phyloP scores from a whole-genome alignment of 2,329 filamentous ascomycete species.

The Pseudogymnoascus destructans region DNA sequence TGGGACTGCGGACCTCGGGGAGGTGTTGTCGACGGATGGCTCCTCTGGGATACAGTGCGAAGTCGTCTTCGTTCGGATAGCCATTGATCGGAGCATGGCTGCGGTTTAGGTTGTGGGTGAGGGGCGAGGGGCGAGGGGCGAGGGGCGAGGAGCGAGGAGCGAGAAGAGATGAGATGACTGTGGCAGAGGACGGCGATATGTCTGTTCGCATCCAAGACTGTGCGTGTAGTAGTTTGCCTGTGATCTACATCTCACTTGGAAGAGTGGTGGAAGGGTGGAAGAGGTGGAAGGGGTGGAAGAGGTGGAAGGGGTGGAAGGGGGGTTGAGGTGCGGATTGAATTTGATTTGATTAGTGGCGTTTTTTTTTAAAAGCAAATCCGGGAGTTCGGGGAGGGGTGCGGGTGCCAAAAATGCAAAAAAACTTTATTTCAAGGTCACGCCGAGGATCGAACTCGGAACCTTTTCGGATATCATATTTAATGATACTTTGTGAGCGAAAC shows the following conservation, averaged over 20 bases:
- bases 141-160: neutral
- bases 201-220: neutral
- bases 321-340: too few species aligned
- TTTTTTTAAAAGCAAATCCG: neutral
- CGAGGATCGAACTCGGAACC: constrained; percentile 4
- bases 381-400: too few species aligned
- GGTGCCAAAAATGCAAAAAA: too few species aligned
- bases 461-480: neutral
- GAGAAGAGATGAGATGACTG: too few species aligned
- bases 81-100: constrained; percentile 18
- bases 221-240: neutral
- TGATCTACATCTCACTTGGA: neutral
- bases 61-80: constrained; percentile 20
- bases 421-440: neutral
- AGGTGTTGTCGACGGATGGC: constrained; percentile 9
- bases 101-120: neutral
- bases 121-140: neutral
- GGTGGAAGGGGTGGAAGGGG: neutral
- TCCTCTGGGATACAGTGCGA: constrained; percentile 13
- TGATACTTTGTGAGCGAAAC: constrained; percentile 6
- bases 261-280: neutral
- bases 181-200: neutral
- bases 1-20: constrained; percentile 41
- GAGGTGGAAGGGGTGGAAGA: neutral
- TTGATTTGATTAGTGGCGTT: neutral